Evolutionary conservation across 1,139 yeast genomes (phyloP).

Genomic region (Geotrichum restrictum): DNA sequence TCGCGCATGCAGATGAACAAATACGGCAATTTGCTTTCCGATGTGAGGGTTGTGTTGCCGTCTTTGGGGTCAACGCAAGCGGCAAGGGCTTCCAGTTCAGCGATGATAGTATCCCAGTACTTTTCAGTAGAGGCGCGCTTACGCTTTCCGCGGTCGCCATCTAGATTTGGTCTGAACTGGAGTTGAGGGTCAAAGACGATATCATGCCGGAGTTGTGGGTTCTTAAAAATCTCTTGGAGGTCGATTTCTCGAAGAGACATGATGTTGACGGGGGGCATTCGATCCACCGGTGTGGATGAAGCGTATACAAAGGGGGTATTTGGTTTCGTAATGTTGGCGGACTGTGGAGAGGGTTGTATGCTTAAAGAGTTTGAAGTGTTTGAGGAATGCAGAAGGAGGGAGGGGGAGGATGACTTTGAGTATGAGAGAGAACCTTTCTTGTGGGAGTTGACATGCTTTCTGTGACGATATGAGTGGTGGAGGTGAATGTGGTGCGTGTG

Average conservation of each 20-base stretch:
- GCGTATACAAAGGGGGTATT: slow-evolving; percentile 12
- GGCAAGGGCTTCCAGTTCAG: slow-evolving; percentile 46
- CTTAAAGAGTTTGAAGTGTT: background rate
- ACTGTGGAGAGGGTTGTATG: background rate
- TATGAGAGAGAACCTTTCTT: slow-evolving; percentile 11
- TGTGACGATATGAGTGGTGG: slow-evolving; percentile 14
- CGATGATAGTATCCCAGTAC: slow-evolving; percentile 76
- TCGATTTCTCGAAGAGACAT: slow-evolving; percentile 84
- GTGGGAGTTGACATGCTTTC: slow-evolving; percentile 12
- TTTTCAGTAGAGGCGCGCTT: slow-evolving; percentile 71
- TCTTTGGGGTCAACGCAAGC: slow-evolving; percentile 10
- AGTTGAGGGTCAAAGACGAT: slow-evolving; percentile 87
- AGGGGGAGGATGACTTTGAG: slow-evolving; percentile 10
- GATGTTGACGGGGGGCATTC: slow-evolving; percentile 76
- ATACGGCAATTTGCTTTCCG: slow-evolving; percentile 51
- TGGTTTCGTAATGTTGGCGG: slow-evolving; percentile 13
- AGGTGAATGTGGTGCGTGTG: slow-evolving; percentile 14
- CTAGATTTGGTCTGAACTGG: slow-evolving; percentile 87
- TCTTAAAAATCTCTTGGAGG: slow-evolving; percentile 79
- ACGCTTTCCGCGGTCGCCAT: slow-evolving; percentile 82
- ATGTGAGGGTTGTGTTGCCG: slow-evolving; percentile 19
- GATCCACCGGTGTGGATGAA: slow-evolving; percentile 35
- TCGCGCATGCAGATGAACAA: slow-evolving; percentile 74
- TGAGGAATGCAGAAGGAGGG: slow-evolving; percentile 8
- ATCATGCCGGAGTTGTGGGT: slow-evolving; percentile 91